phyloP scores from a whole-genome alignment of 2,329 filamentous ascomycete species.

The Ilyonectria destructans region DNA sequence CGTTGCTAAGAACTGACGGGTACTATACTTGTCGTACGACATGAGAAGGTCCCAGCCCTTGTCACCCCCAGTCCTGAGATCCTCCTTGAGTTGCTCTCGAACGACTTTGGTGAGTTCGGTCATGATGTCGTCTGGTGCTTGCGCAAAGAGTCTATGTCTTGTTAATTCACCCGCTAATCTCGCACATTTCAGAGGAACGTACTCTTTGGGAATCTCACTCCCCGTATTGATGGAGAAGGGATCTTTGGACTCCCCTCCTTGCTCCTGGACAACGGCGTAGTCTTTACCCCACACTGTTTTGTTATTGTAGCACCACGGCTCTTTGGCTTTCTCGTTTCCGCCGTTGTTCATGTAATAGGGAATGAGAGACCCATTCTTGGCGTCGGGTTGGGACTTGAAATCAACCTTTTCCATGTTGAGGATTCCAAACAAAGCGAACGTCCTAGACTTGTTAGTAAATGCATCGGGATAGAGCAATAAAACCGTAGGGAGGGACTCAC shows the following conservation, averaged over 20 bases:
- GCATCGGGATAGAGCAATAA: not conserved
- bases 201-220: slow-evolving; percentile 3
- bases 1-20: slow-evolving; percentile 22
- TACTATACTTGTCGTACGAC: slow-evolving; percentile 28
- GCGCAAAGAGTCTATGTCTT: not conserved
- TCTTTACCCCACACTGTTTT: slow-evolving; percentile 16
- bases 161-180: not conserved
- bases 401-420: slow-evolving; percentile 18
- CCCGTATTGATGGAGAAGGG: slow-evolving; percentile 13
- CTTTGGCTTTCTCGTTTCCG: not conserved
- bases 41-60: slow-evolving; percentile 25
- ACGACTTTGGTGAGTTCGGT: not conserved
- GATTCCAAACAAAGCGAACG: slow-evolving; percentile 12
- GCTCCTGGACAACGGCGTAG: slow-evolving; percentile 2
- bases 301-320: slow-evolving; percentile 31
- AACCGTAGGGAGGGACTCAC: not conserved
- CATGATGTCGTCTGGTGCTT: not conserved
- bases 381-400: not conserved
- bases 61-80: too few relatives aligned
- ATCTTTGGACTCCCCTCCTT: not conserved
- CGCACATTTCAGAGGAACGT: not conserved
- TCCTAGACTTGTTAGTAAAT: not conserved
- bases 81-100: not conserved
- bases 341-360: slow-evolving; percentile 29
- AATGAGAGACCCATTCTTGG: slow-evolving; percentile 23